A percentile compares a stretch with the other conserved stretches of the same genome.
phyloP scores from a whole-genome alignment of 148 eudicot species.

The Camellia granthamiana region DNA sequence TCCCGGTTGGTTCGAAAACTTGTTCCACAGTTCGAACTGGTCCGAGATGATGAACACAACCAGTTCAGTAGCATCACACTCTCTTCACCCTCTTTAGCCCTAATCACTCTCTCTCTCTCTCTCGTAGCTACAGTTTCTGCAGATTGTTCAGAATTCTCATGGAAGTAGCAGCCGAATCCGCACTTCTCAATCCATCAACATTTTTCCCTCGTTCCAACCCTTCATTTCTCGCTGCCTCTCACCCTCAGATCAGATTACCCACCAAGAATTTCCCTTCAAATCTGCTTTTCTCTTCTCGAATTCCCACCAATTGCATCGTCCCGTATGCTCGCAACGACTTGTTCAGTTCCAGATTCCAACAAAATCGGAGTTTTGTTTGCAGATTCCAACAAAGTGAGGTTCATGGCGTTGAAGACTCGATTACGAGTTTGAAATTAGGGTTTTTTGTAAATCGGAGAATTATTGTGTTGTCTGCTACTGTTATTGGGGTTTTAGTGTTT shows the following conservation, averaged over 20 bases:
- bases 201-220: conserved; percentile 20
- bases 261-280: background rate
- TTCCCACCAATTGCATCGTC: conserved; percentile 2
- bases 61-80: too few species aligned
- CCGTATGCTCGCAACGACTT: background rate
- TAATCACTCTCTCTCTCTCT: too few species aligned
- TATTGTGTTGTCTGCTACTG: conserved; percentile 42
- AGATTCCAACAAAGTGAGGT: conserved; percentile 2
- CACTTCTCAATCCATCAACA: conserved; percentile 21
- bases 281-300: conserved; percentile 11
- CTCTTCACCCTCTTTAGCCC: too few species aligned
- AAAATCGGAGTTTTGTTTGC: conserved; percentile 15
- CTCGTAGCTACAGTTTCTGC: too few species aligned
- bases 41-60: too few species aligned
- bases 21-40: too few species aligned
- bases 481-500: conserved; percentile 53
- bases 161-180: conserved; percentile 27
- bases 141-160: conserved; percentile 8
- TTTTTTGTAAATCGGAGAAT: conserved; percentile 37
- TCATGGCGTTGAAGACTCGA: background rate
- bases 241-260: background rate
- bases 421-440: conserved; percentile 18
- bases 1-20: too few species aligned
- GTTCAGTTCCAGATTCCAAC: conserved; percentile 11
- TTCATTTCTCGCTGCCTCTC: conserved; percentile 9